Conservation (phyloP, 2,329 filamentous ascomycete species). For the Claviceps monticola region DNA sequence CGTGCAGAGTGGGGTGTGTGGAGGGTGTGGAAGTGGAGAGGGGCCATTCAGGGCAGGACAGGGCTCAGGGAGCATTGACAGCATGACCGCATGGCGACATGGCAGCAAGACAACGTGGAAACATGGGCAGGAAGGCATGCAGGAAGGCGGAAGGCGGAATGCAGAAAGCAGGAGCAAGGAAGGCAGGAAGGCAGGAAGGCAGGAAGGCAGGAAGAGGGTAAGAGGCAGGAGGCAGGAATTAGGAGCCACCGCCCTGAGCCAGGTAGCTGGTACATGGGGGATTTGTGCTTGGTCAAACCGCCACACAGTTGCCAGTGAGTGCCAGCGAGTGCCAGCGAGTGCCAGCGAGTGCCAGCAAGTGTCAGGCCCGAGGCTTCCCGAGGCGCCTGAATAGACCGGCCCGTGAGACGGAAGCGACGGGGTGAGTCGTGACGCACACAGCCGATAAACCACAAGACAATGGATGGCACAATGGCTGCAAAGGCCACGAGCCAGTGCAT, state of each 20-base stretch:
- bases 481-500: too few species aligned
- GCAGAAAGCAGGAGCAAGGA: not conserved
- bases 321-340: too few species aligned
- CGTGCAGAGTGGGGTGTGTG: not conserved
- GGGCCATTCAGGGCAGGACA: not conserved
- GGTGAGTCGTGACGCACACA: not conserved
- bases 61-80: not conserved
- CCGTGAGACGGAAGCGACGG: not conserved
- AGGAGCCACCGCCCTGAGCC: not conserved
- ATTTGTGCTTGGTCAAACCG: too few species aligned
- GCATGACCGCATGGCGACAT: constrained; percentile 1
- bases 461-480: not conserved
- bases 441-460: not conserved
- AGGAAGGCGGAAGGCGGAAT: not conserved
- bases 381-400: not conserved
- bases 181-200: not conserved
- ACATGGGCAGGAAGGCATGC: constrained; percentile 2
- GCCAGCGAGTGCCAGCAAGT: too few species aligned
- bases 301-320: too few species aligned
- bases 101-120: not conserved
- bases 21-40: not conserved
- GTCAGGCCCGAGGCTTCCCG: not conserved
- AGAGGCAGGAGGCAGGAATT: not conserved
- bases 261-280: not conserved
- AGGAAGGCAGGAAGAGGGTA: not conserved